Conservation (phyloP, 139 green algal genomes). For the Picocystis salinarum region DNA sequence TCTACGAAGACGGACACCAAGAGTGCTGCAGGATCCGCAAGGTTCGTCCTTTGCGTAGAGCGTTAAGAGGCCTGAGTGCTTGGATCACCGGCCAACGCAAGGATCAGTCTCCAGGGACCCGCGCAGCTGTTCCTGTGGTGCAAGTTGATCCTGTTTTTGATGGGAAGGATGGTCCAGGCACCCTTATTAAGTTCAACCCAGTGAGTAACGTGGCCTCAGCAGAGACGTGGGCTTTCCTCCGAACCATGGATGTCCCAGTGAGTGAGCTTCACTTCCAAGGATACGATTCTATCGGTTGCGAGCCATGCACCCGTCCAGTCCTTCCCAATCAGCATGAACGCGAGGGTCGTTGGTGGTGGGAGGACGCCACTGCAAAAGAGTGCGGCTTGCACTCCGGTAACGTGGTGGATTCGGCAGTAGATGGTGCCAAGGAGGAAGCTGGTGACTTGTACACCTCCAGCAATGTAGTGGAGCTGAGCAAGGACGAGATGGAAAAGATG, state of each 20-base stretch:
- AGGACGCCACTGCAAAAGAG: constrained; percentile 79
- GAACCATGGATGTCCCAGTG: constrained; percentile 74
- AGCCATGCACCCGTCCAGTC: constrained; percentile 82
- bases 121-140: constrained; percentile 60
- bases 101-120: constrained; percentile 88
- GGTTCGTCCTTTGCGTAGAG: constrained; percentile 64
- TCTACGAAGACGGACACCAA: constrained; percentile 93
- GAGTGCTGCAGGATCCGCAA: constrained; percentile 90
- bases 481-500: background rate
- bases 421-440: constrained; percentile 34
- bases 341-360: constrained; percentile 98
- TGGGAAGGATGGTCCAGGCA: constrained; percentile 55
- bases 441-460: constrained; percentile 7
- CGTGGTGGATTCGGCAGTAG: too few species aligned
- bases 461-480: background rate
- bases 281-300: constrained; percentile 91
- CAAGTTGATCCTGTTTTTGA: constrained; percentile 85
- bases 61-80: constrained; percentile 67
- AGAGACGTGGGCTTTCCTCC: constrained; percentile 93
- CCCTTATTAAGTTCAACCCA: constrained; percentile 95
- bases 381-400: constrained; percentile 91
- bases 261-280: constrained; percentile 81
- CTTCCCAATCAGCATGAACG: constrained; percentile 91
- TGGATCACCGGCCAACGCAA: constrained; percentile 98
- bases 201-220: constrained; percentile 66